These are phyloP conservation scores for Aureobasidium namibiae DNA, from an alignment of 2,329 filamentous ascomycete genomes.

Conservation along the genomic window DNA sequence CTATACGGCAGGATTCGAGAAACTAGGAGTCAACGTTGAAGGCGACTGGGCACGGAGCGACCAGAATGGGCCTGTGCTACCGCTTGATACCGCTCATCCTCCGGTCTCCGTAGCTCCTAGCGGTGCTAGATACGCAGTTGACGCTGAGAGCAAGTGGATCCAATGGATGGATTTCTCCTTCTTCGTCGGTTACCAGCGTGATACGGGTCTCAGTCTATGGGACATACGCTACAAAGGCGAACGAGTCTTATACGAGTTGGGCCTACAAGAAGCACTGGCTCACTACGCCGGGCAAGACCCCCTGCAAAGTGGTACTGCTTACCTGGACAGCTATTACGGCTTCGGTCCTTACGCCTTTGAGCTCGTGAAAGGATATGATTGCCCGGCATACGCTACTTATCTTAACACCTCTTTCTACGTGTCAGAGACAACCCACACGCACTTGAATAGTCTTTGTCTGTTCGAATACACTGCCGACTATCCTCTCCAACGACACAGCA, in stretches of 20 bases:
- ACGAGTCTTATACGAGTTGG: slow-evolving; percentile 48
- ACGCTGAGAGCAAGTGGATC: slow-evolving; percentile 37
- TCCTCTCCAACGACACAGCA: slow-evolving; percentile 43
- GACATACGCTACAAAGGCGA: slow-evolving; percentile 49
- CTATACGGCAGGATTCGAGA: slow-evolving; percentile 37
- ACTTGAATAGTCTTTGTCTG: slow-evolving; percentile 45
- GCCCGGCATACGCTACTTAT: slow-evolving; percentile 43
- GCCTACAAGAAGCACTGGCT: slow-evolving; percentile 47
- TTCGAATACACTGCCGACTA: slow-evolving; percentile 45
- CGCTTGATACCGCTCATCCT: slow-evolving; percentile 46
- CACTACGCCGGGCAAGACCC: slow-evolving; percentile 44
- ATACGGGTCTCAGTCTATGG: slow-evolving; percentile 42
- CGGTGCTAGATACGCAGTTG: slow-evolving; percentile 36
- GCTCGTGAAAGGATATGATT: slow-evolving; percentile 44
- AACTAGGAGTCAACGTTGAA: slow-evolving; percentile 40
- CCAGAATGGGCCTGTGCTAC: slow-evolving; percentile 30
- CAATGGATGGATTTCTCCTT: slow-evolving; percentile 47
- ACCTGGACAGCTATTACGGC: slow-evolving; percentile 37
- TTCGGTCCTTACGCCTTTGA: slow-evolving; percentile 40
- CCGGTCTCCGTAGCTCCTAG: slow-evolving; percentile 40
- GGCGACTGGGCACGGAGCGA: slow-evolving; percentile 41
- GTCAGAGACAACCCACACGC: slow-evolving; percentile 36
- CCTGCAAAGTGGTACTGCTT: slow-evolving; percentile 33
- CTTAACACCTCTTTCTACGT: slow-evolving; percentile 41
- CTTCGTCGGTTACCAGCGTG: slow-evolving; percentile 42